phyloP scores from a whole-genome alignment of 2,329 filamentous ascomycete species.

The Fusarium sarcochroum region DNA sequence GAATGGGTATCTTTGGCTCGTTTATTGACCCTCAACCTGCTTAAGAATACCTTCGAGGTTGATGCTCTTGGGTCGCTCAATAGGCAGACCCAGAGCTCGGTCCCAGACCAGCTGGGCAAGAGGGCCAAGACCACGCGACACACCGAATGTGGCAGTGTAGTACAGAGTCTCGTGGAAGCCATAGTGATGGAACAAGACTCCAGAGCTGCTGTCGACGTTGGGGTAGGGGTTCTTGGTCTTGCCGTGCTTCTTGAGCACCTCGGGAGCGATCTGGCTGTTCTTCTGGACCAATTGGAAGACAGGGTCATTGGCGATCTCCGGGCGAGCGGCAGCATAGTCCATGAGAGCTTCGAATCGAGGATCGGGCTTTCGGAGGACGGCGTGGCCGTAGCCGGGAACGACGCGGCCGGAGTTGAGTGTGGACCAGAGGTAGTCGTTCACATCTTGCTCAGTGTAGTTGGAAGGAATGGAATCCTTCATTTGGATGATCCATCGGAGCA shows the following conservation, averaged over 20 bases:
- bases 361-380: conserved; percentile 95
- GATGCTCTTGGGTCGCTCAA: conserved; percentile 98
- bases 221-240: conserved; percentile 99
- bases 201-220: conserved; percentile 94
- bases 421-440: conserved; percentile 91
- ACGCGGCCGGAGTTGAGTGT: conserved; percentile 95
- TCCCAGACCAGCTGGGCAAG: conserved; percentile 98
- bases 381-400: conserved; percentile 95
- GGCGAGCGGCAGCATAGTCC: conserved; percentile 89
- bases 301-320: conserved; percentile 87
- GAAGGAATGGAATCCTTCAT: conserved; percentile 92
- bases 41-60: conserved; percentile 89
- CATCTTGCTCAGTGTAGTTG: conserved; percentile 83
- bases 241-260: conserved; percentile 92
- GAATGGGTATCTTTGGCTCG: conserved; percentile 29
- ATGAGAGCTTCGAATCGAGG: conserved; percentile 97
- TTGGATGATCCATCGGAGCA: conserved; percentile 94
- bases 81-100: conserved; percentile 90
- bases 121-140: conserved; percentile 82
- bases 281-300: conserved; percentile 95
- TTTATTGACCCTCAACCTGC: conserved; percentile 65
- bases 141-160: conserved; percentile 83
- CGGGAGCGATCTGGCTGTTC: conserved; percentile 92
- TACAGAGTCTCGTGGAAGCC: conserved; percentile 98
- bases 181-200: conserved; percentile 97